Evolutionary conservation across 1,284 basidiomycete genomes (phyloP).

Genomic region (Polyporus tsugae): DNA sequence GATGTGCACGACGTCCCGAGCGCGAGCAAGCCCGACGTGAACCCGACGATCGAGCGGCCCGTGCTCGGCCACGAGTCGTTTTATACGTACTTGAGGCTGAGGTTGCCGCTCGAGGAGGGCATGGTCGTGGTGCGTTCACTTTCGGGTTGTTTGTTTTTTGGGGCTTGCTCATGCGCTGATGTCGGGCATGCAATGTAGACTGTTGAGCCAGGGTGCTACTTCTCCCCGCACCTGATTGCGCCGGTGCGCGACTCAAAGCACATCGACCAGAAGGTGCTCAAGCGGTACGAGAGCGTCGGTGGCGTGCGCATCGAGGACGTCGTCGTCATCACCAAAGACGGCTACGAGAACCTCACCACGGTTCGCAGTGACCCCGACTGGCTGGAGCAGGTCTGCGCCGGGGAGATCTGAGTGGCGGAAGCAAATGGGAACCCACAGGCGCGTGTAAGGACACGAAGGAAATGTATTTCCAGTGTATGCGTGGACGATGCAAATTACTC

Average conservation of each 20-base stretch:
- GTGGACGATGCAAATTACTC: not conserved
- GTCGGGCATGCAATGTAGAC: constrained; percentile 26
- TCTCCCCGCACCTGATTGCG: constrained; percentile 80
- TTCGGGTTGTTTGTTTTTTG: too few species aligned
- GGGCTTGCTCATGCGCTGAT: too few species aligned
- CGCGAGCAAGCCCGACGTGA: constrained; percentile 70
- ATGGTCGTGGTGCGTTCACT: constrained; percentile 80
- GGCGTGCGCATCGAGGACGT: constrained; percentile 94
- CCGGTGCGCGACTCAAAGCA: constrained; percentile 72
- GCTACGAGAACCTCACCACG: constrained; percentile 82
- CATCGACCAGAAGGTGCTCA: constrained; percentile 77
- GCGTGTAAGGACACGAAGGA: not conserved
- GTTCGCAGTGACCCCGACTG: constrained; percentile 81
- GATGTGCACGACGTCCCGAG: constrained; percentile 90
- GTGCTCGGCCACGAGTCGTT: constrained; percentile 67
- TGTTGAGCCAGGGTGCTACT: constrained; percentile 91
- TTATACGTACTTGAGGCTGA: constrained; percentile 80
- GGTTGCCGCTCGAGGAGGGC: constrained; percentile 73
- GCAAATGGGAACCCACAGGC: not conserved
- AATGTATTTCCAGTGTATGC: not conserved
- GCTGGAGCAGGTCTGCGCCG: constrained; percentile 83
- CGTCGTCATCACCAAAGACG: constrained; percentile 72
- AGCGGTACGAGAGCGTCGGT: constrained; percentile 80
- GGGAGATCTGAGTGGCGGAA: constrained; percentile 47
- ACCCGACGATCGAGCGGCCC: constrained; percentile 55